Conservation (phyloP, 2,329 filamentous ascomycete species). For the Aspergillus costaricaensis region DNA sequence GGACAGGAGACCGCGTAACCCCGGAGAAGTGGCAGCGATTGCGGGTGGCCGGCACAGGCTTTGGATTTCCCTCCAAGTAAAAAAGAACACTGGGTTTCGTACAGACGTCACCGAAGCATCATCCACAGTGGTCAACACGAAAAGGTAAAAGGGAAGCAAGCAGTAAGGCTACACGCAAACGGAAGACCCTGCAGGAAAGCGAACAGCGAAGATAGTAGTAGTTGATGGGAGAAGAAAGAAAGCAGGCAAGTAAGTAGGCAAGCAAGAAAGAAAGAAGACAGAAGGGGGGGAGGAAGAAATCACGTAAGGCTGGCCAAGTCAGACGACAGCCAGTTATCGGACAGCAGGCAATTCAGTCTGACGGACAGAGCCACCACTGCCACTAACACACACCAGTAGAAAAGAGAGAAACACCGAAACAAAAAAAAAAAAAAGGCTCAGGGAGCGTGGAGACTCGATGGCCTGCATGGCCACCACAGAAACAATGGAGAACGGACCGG, state of each 20-base stretch:
- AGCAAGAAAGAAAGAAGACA: background rate
- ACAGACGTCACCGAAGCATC: constrained; percentile 21
- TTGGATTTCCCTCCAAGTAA: background rate
- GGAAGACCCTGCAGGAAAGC: background rate
- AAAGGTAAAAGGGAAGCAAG: background rate
- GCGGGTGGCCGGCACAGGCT: constrained; percentile 7
- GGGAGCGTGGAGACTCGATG: background rate
- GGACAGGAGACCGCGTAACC: constrained; percentile 24
- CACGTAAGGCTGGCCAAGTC: constrained; percentile 9
- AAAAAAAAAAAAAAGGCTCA: too few relatives aligned
- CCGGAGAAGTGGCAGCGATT: constrained; percentile 9
- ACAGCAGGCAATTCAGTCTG: background rate
- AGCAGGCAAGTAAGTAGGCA: background rate
- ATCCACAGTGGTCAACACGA: constrained; percentile 7
- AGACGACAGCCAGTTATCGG: constrained; percentile 11
- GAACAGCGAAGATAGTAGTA: background rate
- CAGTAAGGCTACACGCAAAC: background rate
- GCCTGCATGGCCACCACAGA: background rate
- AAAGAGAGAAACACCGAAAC: too few relatives aligned
- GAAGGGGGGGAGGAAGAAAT: background rate
- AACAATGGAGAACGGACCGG: background rate
- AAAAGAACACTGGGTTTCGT: background rate
- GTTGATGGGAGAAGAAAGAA: background rate
- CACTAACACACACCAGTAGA: too few relatives aligned
- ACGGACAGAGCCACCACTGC: background rate